Base-by-base conservation (phyloP, 2,329 filamentous ascomycete genomes). In the Xylaria sp. region DNA sequence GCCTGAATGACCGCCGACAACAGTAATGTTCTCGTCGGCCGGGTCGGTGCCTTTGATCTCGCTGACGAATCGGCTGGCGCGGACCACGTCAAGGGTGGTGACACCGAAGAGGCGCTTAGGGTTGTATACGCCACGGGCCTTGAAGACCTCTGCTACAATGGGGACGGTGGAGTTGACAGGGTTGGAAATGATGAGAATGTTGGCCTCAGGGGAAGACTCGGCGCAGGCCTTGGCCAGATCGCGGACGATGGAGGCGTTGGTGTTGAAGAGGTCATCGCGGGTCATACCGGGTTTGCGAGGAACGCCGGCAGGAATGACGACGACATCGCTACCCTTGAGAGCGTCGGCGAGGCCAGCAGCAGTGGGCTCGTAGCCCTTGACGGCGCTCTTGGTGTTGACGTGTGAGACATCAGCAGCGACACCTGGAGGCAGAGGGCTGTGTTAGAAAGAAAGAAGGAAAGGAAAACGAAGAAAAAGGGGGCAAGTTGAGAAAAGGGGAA, bases 251-350 rank as follows among this genome's bases (percentile, higher is more conserved):
- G 93, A 97, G 84, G 96, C 96, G 85, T 99, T 99, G 89, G 95
- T 99, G 91, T 98, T 98, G 94, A 99, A 99, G 74, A 99, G 92
- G 83, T 99, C 95, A 85, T 99, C 96, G 88, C 96, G 94, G 86
- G 93, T 97, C 96, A 99, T 99, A 85, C 96, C 96, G 82, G 96
- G 96, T 90, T 98, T 98, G 86, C 96, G 94, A 81, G 96, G 96
- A 75, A 99, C 95, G 88, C 96, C 96, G 79, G 96, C 96, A 80
- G 96, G 96, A 83, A 99, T 98, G 81, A 99, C 90, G 80, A 99
- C 93, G 78, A 99, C 91, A 84, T 98, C 94, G 79, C 94, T 87
- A 81, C 89, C 94, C 86, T 93, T 92, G 82, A 99, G 90, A 79
- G 91, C 91, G 74, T 87, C 88, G 78, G 88, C 88, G 72, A 98